Evolutionary conservation across 129 eudicot species (phyloP).

Genomic region (Chrysanthemum seticuspe): DNA sequence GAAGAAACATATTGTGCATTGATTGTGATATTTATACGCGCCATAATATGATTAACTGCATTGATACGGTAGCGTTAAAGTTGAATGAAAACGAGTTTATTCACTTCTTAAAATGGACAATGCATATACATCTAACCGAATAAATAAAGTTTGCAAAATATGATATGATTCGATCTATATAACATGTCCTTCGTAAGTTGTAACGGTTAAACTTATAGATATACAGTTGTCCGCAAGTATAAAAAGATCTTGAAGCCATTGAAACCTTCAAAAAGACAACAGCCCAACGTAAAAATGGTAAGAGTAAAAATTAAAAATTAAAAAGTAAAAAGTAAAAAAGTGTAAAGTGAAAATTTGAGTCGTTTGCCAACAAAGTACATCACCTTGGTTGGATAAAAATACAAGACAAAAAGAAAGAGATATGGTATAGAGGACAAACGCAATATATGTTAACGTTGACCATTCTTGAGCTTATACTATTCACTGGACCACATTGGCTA

Average conservation of each 20-base stretch:
- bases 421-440: constrained; percentile 19
- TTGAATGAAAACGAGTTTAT: neutral
- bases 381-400: constrained; percentile 32
- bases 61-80: neutral
- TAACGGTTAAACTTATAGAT: neutral
- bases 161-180: neutral
- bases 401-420: constrained; percentile 20
- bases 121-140: neutral
- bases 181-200: neutral
- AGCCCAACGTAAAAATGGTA: neutral
- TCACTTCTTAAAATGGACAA: neutral
- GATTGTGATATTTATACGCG: no score
- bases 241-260: neutral
- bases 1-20: no score
- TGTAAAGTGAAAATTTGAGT: constrained; percentile 19
- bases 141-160: neutral
- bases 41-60: no score
- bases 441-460: constrained; percentile 36
- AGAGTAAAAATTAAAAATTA: neutral
- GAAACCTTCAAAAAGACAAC: neutral
- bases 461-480: constrained; percentile 27
- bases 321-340: no score
- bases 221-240: no score
- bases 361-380: constrained; percentile 27
- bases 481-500: constrained; percentile 35